These are phyloP conservation scores for Rhizopogon roseolus DNA, from an alignment of 768 basidiomycete species.

Conservation along the genomic window DNA sequence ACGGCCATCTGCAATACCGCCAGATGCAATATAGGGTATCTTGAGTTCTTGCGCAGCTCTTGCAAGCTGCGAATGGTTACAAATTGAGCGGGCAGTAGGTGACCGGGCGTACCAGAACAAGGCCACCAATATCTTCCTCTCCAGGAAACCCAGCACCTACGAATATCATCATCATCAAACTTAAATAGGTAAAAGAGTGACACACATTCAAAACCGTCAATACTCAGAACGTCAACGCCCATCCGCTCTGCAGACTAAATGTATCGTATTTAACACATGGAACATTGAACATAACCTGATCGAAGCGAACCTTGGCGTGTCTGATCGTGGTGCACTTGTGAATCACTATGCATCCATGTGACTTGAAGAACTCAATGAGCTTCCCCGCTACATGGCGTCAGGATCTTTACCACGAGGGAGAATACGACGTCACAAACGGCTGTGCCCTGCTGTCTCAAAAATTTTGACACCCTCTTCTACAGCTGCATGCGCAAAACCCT, in stretches of 20 bases:
- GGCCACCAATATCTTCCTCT: conserved; percentile 87
- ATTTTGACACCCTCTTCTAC: conserved; percentile 85
- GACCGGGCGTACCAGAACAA: conserved; percentile 59
- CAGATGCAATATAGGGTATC: conserved; percentile 85
- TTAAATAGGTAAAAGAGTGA: neutral
- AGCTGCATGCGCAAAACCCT: conserved; percentile 74
- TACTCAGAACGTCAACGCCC: conserved; percentile 85
- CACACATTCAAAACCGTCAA: conserved; percentile 89
- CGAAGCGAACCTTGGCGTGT: conserved; percentile 65
- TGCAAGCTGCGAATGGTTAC: conserved; percentile 52
- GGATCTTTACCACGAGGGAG: neutral
- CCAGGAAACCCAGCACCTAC: conserved; percentile 93
- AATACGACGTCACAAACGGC: conserved; percentile 46
- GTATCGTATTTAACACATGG: neutral
- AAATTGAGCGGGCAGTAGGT: neutral
- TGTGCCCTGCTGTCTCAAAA: conserved; percentile 92
- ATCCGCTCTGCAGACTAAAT: conserved; percentile 57
- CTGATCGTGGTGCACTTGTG: conserved; percentile 89
- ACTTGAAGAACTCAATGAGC: conserved; percentile 78
- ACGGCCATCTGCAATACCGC: conserved; percentile 83
- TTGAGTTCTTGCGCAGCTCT: conserved; percentile 81
- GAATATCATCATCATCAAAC: conserved; percentile 2
- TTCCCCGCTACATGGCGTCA: conserved; percentile 50
- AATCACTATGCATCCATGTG: conserved; percentile 70
- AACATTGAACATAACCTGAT: conserved; percentile 19